A percentile compares a stretch with the other conserved stretches of the same genome.
Evolutionary conservation across 805 yeast genomes (phyloP).

Genomic region (Metschnikowia amazonensis): DNA sequence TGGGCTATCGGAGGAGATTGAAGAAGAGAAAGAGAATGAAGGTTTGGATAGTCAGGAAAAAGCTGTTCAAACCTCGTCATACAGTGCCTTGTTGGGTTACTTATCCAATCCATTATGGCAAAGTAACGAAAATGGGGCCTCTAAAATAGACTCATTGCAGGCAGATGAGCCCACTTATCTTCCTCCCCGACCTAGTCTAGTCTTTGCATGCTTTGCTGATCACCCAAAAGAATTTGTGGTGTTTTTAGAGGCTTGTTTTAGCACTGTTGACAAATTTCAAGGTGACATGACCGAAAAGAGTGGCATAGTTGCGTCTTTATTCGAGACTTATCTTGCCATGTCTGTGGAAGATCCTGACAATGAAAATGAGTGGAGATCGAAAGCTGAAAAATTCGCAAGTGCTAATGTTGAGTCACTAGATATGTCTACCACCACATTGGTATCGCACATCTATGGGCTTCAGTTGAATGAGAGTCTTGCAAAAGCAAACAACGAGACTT

Average conservation of each 20-base stretch:
- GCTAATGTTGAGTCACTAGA: slow-evolving; percentile 50
- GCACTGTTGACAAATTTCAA: slow-evolving; percentile 70
- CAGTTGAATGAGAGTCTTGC: slow-evolving; percentile 43
- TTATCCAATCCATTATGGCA: slow-evolving; percentile 10
- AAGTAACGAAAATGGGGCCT: slow-evolving; percentile 1
- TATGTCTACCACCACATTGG: slow-evolving; percentile 48
- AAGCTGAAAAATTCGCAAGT: slow-evolving; percentile 54
- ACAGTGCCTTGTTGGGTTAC: slow-evolving; percentile 17
- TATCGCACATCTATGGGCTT: slow-evolving; percentile 52
- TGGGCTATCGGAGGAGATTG: slow-evolving; percentile 7
- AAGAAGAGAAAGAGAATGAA: neutral
- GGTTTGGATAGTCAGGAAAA: slow-evolving; percentile 12
- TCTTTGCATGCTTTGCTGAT: slow-evolving; percentile 81
- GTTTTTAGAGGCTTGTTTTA: slow-evolving; percentile 86
- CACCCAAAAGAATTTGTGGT: slow-evolving; percentile 87
- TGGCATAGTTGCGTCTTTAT: slow-evolving; percentile 72
- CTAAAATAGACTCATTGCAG: neutral
- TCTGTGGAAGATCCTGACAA: slow-evolving; percentile 35
- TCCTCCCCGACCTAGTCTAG: slow-evolving; percentile 86
- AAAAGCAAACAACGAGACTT: slow-evolving; percentile 35
- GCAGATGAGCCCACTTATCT: slow-evolving; percentile 60
- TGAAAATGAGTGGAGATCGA: slow-evolving; percentile 54
- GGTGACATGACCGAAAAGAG: slow-evolving; percentile 66
- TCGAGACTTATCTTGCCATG: slow-evolving; percentile 72
- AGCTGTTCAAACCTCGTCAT: slow-evolving; percentile 15